Evolutionary conservation across 495 filamentous ascomycete species (phyloP), one percentile per base, ranked within the genome.

Genomic region (Neurospora sp.): DNA sequence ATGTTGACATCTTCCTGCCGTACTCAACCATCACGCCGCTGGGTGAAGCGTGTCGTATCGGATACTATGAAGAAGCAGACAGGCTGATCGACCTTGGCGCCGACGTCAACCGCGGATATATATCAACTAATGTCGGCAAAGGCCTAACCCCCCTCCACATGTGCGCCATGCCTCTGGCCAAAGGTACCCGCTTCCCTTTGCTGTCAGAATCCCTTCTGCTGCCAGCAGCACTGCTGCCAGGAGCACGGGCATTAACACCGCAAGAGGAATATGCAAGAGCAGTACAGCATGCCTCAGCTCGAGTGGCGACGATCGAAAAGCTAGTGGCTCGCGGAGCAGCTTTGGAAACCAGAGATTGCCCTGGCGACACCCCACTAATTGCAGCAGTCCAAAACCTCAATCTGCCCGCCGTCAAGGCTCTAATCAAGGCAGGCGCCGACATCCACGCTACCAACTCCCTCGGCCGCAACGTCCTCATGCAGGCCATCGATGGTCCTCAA

Each of bases 21-120:
- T 81, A 81, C 68, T 75, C 78, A 3, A 70, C 76, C 44, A 76
- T 80, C 68, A 80, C 79, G 3, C 78, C 81, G n/a, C 69, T 84
- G 16, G 79, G 81, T 4, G 79, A 84, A 61, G 80, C 81, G 1
- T 84, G 81, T 44, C 73, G 76, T 1, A n/a, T 79, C 8, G 75
- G 80, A 8, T 42, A 78, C 42, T 84, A 79, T 44, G 77, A 73
- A 0, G 79, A 74, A 2, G 81, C 78, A 35, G 74, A 79, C 65
- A 68, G 75, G 16, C 40, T 84, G 65, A 72, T 82, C 27, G 78
- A 80, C 8, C 74, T 82, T 9, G 82, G 81, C 44, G 80, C 78
- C 9, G 78, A 81, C 39, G 48, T 74, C 27, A 65, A n/a, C 4
- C 45, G 74, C 4, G 79, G 79, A 4, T 82, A 78, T 42, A 73